Base-by-base conservation (phyloP, 306 rosid genomes). In the Dicorynia guianensis region DNA sequence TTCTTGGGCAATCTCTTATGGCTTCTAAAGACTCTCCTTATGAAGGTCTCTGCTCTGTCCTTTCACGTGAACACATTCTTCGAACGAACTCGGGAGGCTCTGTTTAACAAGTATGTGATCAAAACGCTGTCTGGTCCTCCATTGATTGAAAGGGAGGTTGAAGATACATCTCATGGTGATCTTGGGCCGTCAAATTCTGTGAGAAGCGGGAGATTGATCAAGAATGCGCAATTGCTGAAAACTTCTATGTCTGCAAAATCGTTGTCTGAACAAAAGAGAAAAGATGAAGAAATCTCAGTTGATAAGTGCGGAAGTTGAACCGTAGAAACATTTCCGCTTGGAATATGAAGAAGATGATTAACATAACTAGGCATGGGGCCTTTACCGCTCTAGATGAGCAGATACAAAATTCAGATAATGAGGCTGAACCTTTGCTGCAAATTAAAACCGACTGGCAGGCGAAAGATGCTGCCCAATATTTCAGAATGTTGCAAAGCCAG, bases 261-360 rank as follows among this genome's bases (percentile, higher is more conserved):
- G 11, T 40, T 25, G 19, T 33, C 82, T 30, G 11, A 30, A 13
- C 2, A 46, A 25, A 76, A 56, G 80, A 83, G 33, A 46, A 49
- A 53, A 43, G 86, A 73, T 4, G 89, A 83, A 11, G 85, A 83
- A 0, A 88, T 88, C 20, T 80, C 85, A 3, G 80, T 88, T 38
- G 89, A 78, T 66, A 84, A 50, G 68, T 83, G 63, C 88, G 85
- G 44, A 85, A 55, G 82, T 61, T 81, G 64, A 88, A 81, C 72
- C 78, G 78, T 0, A 85, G 79, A 80, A 85, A 85, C 71, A 83
- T 88, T 13, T 88, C 93, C 13, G 90, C 88, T 0, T 86, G 93
- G 92, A 88, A 88, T 54, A 88, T 88, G 92, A 88, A 85, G 85
- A 85, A 89, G 76, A 75, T 88, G 38, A 78, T 88, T 77, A 88